phyloP scores from a whole-genome alignment of 2,329 filamentous ascomycete species.

The Coleophoma crateriformis region DNA sequence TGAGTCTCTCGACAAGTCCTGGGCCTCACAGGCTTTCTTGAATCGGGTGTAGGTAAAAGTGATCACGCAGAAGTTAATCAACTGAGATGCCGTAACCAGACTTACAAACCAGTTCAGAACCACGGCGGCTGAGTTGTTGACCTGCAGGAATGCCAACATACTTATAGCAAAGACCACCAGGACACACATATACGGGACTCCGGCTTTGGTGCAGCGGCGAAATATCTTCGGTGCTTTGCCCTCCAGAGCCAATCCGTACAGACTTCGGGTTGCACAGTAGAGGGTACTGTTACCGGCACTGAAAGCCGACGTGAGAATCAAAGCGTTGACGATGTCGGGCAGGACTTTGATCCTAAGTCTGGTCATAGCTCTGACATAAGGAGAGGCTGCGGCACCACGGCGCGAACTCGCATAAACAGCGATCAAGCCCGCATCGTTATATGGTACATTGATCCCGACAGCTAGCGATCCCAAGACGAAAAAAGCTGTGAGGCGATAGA shows the following conservation, averaged over 20 bases:
- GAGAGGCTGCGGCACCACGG: conserved; percentile 48
- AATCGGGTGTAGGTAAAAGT: conserved; percentile 54
- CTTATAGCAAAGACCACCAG: conserved; percentile 47
- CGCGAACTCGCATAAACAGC: conserved; percentile 44
- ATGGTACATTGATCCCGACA: conserved; percentile 48
- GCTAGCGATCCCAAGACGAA: conserved; percentile 53
- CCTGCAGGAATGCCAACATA: conserved; percentile 55
- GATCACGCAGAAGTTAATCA: conserved; percentile 48
- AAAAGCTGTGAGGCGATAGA: conserved; percentile 53
- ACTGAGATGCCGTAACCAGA: conserved; percentile 45
- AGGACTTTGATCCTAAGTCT: conserved; percentile 45
- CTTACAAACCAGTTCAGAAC: conserved; percentile 59
- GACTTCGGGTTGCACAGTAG: conserved; percentile 40
- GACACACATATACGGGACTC: conserved; percentile 59
- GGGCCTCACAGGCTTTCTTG: conserved; percentile 39
- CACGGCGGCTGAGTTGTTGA: conserved; percentile 47
- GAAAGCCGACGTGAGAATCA: conserved; percentile 50
- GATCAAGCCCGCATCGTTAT: conserved; percentile 44
- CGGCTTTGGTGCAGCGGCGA: conserved; percentile 40
- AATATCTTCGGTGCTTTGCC: conserved; percentile 42
- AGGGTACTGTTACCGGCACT: conserved; percentile 51
- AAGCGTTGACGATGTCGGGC: conserved; percentile 55
- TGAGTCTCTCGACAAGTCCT: conserved; percentile 34
- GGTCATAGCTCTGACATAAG: conserved; percentile 61
- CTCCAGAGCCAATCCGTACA: conserved; percentile 44